Percentiles rank a stretch among this genome's conserved stretches.
phyloP scores from a whole-genome alignment of 2,329 filamentous ascomycete species.

The Canariomyces notabilis region DNA sequence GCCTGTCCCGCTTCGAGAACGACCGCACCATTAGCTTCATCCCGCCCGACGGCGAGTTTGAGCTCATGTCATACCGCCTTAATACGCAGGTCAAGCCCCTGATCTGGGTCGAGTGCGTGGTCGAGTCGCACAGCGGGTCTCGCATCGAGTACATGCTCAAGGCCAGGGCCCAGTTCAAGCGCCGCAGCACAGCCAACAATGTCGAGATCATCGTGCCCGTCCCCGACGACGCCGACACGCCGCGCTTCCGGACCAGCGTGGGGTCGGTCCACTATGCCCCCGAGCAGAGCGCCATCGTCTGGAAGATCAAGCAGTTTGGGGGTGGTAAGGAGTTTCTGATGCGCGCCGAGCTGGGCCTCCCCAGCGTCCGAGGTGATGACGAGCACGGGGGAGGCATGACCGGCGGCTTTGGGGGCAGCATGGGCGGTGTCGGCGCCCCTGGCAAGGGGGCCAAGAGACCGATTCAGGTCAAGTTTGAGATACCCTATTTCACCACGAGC shows the following conservation, averaged over 20 bases:
- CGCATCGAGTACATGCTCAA: conserved; percentile 99
- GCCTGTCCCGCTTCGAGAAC: conserved; percentile 93
- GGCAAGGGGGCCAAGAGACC: conserved; percentile 87
- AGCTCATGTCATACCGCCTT: conserved; percentile 97
- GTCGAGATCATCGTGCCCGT: conserved; percentile 97
- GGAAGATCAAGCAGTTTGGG: conserved; percentile 99
- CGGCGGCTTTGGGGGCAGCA: conserved; percentile 91
- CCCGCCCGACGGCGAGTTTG: conserved; percentile 95
- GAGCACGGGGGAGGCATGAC: conserved; percentile 97
- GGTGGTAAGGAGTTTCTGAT: conserved; percentile 98
- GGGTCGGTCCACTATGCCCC: conserved; percentile 96
- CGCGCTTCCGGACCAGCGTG: conserved; percentile 94
- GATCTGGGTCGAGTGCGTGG: conserved; percentile 97
- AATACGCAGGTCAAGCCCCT: conserved; percentile 98
- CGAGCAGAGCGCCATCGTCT: conserved; percentile 94
- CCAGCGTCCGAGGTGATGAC: conserved; percentile 90
- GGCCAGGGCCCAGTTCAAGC: conserved; percentile 96
- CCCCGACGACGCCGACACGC: conserved; percentile 92
- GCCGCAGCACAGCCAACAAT: conserved; percentile 95
- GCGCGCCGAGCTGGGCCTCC: conserved; percentile 91
- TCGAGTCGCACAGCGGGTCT: conserved; percentile 91
- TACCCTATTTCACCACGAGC: conserved; percentile 99
- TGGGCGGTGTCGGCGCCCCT: conserved; percentile 76
- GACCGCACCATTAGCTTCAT: conserved; percentile 99
- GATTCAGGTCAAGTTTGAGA: conserved; percentile 99